Base-by-base conservation (phyloP, 2,329 filamentous ascomycete species). In the Aspergillus sp. region DNA sequence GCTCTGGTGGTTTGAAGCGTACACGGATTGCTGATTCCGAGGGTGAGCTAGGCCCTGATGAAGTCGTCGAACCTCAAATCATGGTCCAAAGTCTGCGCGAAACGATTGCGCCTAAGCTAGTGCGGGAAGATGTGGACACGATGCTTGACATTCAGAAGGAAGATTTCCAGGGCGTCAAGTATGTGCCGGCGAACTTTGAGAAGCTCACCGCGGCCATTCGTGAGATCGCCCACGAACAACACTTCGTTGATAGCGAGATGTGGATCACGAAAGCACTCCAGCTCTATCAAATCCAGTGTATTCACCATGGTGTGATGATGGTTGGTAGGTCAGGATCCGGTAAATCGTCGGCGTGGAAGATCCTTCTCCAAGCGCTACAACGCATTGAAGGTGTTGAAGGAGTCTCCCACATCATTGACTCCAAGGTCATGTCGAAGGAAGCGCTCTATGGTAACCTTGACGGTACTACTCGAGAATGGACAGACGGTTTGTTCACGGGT, bases 301-400 rank as follows among this genome's bases (percentile, higher is more conserved):
- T 98, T 48, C 93, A 99, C 62, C 93, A 99, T 58, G 93, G 93
- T 84, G 93, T 99, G 29, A 99, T 99, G 94, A 97, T 98, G 93
- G 93, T 99, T 7, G 93, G 93, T 52, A 89, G 88, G 62, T 96
- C 94, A 29, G 93, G 94, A n/a, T 86, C 91, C 41, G 94, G 94
- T 63, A 99, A 99, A 72, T 96, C 93, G 36, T 83, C 86, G 1
- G 87, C 93, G 4, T 99, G 94, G 93, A 89, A 87, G 61, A 82
- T 94, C 38, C 76, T 99, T 44, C 78, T 98, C 19, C 86, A 94
- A 60, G 93, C 94, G 10, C 72, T 98, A 48, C 91, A 97, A 60
- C 82, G 86, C 59, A 87, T 94, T 9, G 93, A 98, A 65, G 84
- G 85, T 27, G 78, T 94, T 5, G 94, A 99, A 67, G 93, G 94